These are phyloP conservation scores for Yamadazyma mexicana DNA, from an alignment of 1,139 yeast genomes.

Conservation along the genomic window DNA sequence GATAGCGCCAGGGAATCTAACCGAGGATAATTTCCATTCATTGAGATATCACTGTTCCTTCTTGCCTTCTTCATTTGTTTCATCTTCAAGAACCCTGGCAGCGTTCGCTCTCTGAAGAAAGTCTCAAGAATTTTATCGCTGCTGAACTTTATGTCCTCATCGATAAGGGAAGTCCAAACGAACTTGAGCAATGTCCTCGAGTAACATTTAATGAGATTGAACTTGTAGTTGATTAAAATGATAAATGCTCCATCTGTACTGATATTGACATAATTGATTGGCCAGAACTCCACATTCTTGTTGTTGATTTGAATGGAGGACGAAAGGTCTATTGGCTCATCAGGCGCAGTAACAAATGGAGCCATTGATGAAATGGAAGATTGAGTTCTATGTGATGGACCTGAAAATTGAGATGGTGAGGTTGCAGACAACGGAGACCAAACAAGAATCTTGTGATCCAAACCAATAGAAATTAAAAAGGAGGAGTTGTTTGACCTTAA, in stretches of 20 bases:
- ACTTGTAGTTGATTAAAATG: constrained; percentile 53
- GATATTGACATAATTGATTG: constrained; percentile 59
- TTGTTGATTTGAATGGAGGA: constrained; percentile 27
- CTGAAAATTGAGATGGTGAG: neutral
- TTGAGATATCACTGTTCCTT: constrained; percentile 30
- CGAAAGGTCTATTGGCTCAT: constrained; percentile 45
- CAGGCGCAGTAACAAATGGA: neutral
- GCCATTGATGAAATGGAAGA: neutral
- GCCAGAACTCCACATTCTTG: constrained; percentile 52
- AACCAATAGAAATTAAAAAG: constrained; percentile 65
- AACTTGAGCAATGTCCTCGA: constrained; percentile 53
- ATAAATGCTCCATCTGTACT: constrained; percentile 62
- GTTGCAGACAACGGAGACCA: constrained; percentile 65
- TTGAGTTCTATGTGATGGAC: neutral
- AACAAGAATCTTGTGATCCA: constrained; percentile 68
- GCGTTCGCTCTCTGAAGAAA: constrained; percentile 58
- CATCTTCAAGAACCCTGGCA: constrained; percentile 50
- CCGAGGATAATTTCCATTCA: constrained; percentile 38
- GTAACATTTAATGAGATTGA: constrained; percentile 57
- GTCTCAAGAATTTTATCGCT: constrained; percentile 49
- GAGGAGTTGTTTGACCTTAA: constrained; percentile 59
- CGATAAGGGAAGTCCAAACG: constrained; percentile 45
- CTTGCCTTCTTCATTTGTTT: constrained; percentile 34
- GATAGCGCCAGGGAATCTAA: constrained; percentile 18
- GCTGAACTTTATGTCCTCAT: constrained; percentile 18